These are phyloP conservation scores for Nematocida major DNA, from an alignment of 371 early-diverging fungal species.

Conservation along the genomic window DNA sequence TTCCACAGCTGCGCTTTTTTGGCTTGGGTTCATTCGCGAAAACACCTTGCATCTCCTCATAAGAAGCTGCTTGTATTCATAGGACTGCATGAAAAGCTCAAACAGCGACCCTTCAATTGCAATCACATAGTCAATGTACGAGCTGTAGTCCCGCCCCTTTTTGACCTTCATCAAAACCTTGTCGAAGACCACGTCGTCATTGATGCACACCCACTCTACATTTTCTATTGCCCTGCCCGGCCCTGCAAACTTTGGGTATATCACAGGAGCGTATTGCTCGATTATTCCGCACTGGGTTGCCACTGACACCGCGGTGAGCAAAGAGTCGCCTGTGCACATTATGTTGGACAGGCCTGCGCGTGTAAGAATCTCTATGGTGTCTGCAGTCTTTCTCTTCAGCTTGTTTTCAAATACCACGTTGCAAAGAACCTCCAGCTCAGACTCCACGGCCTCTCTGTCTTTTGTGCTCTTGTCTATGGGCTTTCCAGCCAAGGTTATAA, in stretches of 20 bases:
- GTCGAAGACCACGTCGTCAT: constrained; percentile 61
- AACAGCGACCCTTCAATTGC: constrained; percentile 62
- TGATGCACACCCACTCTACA: constrained; percentile 59
- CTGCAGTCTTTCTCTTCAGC: constrained; percentile 76
- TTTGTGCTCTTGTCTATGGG: neutral
- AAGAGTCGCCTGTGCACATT: constrained; percentile 98
- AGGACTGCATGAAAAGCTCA: constrained; percentile 55
- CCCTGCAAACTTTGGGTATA: constrained; percentile 59
- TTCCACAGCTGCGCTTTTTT: constrained; percentile 69
- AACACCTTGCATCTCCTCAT: constrained; percentile 67
- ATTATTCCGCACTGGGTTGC: constrained; percentile 78
- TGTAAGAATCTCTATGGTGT: constrained; percentile 74
- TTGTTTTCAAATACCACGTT: constrained; percentile 96
- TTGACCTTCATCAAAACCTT: constrained; percentile 56
- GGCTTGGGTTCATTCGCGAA: constrained; percentile 96
- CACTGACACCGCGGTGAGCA: constrained; percentile 89
- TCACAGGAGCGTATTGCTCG: constrained; percentile 54
- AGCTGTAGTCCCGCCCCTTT: constrained; percentile 56
- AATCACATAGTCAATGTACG: constrained; percentile 58
- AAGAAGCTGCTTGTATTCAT: constrained; percentile 68
- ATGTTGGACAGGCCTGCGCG: constrained; percentile 79
- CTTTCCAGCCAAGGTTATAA: constrained; percentile 62
- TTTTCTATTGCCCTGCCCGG: constrained; percentile 21
- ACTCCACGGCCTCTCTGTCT: constrained; percentile 67
- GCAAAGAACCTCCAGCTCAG: constrained; percentile 76